phyloP scores from a whole-genome alignment of 2,329 filamentous ascomycete species.

The Fusarium sp. region DNA sequence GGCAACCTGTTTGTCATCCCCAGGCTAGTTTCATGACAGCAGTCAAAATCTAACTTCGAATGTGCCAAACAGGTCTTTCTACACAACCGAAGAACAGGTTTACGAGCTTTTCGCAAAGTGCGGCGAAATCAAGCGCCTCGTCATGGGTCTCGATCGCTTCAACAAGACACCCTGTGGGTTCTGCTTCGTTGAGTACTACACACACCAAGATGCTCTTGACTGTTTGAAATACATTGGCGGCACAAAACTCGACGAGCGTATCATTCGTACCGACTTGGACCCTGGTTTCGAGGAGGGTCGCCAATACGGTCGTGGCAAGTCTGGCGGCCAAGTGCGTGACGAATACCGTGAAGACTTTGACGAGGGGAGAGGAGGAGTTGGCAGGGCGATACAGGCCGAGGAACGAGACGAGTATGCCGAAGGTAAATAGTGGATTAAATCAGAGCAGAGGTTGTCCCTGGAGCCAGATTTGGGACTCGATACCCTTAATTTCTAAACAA shows the following conservation, averaged over 20 bases:
- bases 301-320: conserved; percentile 96
- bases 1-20: conserved; percentile 79
- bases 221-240: conserved; percentile 99
- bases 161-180: conserved; percentile 98
- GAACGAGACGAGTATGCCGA: conserved; percentile 57
- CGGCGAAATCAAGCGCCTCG: conserved; percentile 96
- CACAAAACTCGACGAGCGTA: conserved; percentile 96
- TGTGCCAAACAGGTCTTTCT: conserved; percentile 77
- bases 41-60: conserved; percentile 22
- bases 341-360: conserved; percentile 98
- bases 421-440: conserved; percentile 40
- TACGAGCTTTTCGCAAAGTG: conserved; percentile 97
- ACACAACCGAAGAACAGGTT: conserved; percentile 98
- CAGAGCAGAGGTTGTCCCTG: not conserved
- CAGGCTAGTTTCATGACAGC: not conserved
- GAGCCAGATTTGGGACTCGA: conserved; percentile 34
- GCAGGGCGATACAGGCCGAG: conserved; percentile 76
- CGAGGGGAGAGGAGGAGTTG: conserved; percentile 90
- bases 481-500: conserved; percentile 42
- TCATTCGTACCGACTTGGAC: conserved; percentile 95
- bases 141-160: conserved; percentile 98
- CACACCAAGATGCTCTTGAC: conserved; percentile 94
- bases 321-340: conserved; percentile 94
- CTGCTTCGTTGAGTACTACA: conserved; percentile 99
- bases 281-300: conserved; percentile 95